These are phyloP conservation scores for Flueggea neowawraea DNA, from an alignment of 441 rosid species.

Conservation along the genomic window DNA sequence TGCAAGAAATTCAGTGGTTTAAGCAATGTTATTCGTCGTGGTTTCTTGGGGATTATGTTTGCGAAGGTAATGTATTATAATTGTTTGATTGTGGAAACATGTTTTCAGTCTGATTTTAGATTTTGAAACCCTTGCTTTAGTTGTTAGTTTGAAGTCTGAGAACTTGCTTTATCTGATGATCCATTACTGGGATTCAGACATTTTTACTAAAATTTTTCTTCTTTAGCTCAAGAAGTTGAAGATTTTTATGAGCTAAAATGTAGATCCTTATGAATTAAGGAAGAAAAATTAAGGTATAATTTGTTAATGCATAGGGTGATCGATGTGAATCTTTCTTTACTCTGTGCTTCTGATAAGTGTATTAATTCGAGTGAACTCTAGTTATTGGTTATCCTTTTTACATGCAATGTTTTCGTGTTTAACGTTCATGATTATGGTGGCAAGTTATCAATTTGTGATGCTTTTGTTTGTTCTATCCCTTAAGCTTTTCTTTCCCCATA, in stretches of 20 bases:
- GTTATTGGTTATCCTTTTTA: neutral
- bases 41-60: slow-evolving; percentile 80
- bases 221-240: too few relatives aligned
- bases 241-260: too few relatives aligned
- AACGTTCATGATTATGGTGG: neutral
- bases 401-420: neutral
- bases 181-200: too few relatives aligned
- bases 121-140: neutral
- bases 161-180: too few relatives aligned
- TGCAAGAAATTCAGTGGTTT: slow-evolving; percentile 82
- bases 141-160: too few relatives aligned
- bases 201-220: too few relatives aligned
- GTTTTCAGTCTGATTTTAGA: neutral
- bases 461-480: neutral
- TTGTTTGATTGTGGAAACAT: neutral
- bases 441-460: slow-evolving; percentile 2
- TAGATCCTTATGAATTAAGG: too few relatives aligned
- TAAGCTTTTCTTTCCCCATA: slow-evolving; percentile 1
- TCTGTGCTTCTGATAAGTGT: too few relatives aligned
- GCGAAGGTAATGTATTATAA: slow-evolving; percentile 41
- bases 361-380: neutral
- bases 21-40: slow-evolving; percentile 83
- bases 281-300: too few relatives aligned
- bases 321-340: too few relatives aligned
- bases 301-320: too few relatives aligned